phyloP scores from a whole-genome alignment of 2,329 filamentous ascomycete genomes.

The Aquanectria penicillioides region DNA sequence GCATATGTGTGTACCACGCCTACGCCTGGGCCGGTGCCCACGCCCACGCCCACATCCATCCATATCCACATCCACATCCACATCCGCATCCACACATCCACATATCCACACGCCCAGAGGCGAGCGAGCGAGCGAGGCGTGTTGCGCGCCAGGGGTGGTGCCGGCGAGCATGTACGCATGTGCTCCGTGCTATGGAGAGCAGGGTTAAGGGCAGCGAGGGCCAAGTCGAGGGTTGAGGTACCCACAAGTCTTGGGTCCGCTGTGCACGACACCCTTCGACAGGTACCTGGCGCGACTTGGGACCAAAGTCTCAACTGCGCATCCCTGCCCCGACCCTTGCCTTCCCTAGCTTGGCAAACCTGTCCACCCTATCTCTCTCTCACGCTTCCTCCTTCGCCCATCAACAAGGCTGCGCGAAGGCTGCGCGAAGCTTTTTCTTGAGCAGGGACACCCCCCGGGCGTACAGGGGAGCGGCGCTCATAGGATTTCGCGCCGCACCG shows the following conservation, averaged over 20 bases:
- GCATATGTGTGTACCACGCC: too few species aligned
- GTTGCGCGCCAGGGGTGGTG: too few species aligned
- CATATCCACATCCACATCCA: too few species aligned
- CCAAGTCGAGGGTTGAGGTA: slow-evolving; percentile 16
- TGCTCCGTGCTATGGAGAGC: too few species aligned
- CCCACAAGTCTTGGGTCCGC: slow-evolving; percentile 10
- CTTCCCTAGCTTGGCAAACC: slow-evolving; percentile 22
- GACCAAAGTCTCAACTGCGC: slow-evolving; percentile 31
- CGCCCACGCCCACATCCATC: too few species aligned
- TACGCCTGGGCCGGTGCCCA: too few species aligned
- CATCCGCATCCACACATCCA: too few species aligned
- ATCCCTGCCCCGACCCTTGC: slow-evolving; percentile 39
- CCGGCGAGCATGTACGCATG: too few species aligned
- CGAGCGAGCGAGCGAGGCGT: too few species aligned
- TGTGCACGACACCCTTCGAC: slow-evolving; percentile 26
- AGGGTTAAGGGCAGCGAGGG: too few species aligned
- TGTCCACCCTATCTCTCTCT: slow-evolving; percentile 12
- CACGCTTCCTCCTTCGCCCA: slow-evolving; percentile 22
- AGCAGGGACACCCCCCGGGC: slow-evolving; percentile 31
- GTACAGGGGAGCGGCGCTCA: slow-evolving; percentile 17
- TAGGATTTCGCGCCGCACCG: slow-evolving; percentile 36
- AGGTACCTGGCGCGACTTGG: slow-evolving; percentile 41
- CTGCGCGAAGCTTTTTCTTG: slow-evolving; percentile 32
- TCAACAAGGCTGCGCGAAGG: slow-evolving; percentile 41
- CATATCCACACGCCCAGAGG: too few species aligned